Base-by-base conservation (phyloP, 352 stramenopile genomes). In the Phytopythium mirpurense region DNA sequence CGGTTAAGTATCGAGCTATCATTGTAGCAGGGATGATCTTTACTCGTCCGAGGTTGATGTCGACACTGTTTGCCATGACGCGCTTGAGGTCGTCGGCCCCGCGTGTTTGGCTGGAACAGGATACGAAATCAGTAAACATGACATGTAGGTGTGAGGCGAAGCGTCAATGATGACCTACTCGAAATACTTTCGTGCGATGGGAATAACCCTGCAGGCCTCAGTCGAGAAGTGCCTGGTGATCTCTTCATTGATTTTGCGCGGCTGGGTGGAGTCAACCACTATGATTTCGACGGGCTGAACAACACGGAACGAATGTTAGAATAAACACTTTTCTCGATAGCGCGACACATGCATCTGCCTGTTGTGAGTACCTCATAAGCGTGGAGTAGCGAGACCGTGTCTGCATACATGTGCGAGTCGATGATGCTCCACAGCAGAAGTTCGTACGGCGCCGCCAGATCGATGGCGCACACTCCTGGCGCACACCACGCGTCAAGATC, bases 11-110 rank as follows among this genome's bases (percentile, higher is more conserved):
- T 16, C 38, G n/a, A n/a, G n/a, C n/a, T n/a, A n/a, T n/a, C n/a
- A n/a, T n/a, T n/a, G n/a, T n/a, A n/a, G n/a, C n/a, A n/a, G n/a
- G n/a, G n/a, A n/a, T n/a, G n/a, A n/a, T n/a, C n/a, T n/a, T 57
- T 60, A 91, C 84, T 54, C 79, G 74, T 37, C 74, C 70, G n/a
- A 93, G 83, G 42, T 90, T 92, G 36, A 89, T 72, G 35, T 95
- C 85, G 18, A 91, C 67, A n/a, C 71, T 83, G 53, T 95, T 93
- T 35, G 78, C 65, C 60, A 90, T 85, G 26, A 95, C 67, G 24
- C 85, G 68, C 59, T 90, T 93, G 31, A 95, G 62, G 58, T 95
- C 82, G 56, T 92, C 83, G 18, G 76, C 78, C 45, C 85, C 85
- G 70, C 89, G 88, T 9, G 81, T 90, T 56, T 95, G 85, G 54